Base-by-base conservation (phyloP, 192 early-diverging fungal genomes). In the Borealophlyctis nickersoniae region DNA sequence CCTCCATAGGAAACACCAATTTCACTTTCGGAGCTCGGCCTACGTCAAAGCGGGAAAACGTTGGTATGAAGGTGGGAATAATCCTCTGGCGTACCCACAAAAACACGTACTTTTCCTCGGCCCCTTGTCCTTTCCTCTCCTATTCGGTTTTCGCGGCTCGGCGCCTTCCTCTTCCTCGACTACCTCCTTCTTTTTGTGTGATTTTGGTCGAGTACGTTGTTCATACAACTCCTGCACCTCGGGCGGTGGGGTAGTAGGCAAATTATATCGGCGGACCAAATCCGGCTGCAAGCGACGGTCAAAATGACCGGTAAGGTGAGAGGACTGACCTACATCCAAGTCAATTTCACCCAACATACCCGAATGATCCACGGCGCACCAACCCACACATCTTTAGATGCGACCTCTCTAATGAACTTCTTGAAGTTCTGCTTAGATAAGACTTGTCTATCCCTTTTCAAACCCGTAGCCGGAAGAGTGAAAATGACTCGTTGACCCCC, bases 1-100 rank as follows among this genome's bases (percentile, higher is more conserved):
- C 93, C 55, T 96, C 92, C 2, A 91, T 85, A 3, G 94, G 94
- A 60, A 88, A 90, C 62, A 86, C 87, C 45, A 89, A 73, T 16
- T 71, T 58, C 39, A 45, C 39, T 23, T 59, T 48, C 49, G 77
- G 80, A 58, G 31, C 34, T 31, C 32, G 34, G 19, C 11, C 34
- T 19, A 22, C 57, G 14, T 13, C 52, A 23, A 13, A 27, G n/a
- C n/a, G n/a, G n/a, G n/a, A n/a, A n/a, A n/a, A n/a, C n/a, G n/a
- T n/a, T n/a, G n/a, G n/a, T n/a, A n/a, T n/a, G n/a, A n/a, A n/a
- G n/a, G n/a, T n/a, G n/a, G n/a, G n/a, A n/a, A n/a, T n/a, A n/a
- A n/a, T n/a, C n/a, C n/a, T n/a, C n/a, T n/a, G n/a, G n/a, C n/a
- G n/a, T n/a, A n/a, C n/a, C n/a, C n/a, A n/a, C n/a, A n/a, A n/a